A percentile compares a stretch with the other conserved stretches of the same genome.
These are phyloP conservation scores for Citrus mangshanensis DNA, from an alignment of 345 rosid genomes.

Conservation along the genomic window DNA sequence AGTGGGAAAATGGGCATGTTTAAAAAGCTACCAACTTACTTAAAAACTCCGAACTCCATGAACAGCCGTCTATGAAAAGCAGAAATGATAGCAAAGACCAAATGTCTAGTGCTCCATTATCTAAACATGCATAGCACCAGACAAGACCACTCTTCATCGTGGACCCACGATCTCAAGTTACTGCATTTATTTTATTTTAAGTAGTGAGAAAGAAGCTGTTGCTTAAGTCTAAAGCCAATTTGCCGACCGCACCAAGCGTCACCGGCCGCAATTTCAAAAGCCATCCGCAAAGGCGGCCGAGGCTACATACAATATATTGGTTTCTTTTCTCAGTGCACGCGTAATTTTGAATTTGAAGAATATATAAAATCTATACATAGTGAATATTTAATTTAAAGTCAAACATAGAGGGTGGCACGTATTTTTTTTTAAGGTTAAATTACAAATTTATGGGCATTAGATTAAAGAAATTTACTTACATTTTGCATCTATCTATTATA, in stretches of 20 bases:
- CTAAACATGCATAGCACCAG: background rate
- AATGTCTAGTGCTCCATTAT: background rate
- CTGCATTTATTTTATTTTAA: background rate
- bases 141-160: background rate
- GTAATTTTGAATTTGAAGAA: background rate
- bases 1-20: constrained; percentile 4
- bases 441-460: no score
- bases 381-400: no score
- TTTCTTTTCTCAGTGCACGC: background rate
- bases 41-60: background rate
- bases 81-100: background rate
- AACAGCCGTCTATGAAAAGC: background rate
- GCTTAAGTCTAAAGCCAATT: background rate
- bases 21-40: background rate
- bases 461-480: no score
- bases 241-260: background rate
- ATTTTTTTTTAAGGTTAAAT: no score
- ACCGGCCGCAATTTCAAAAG: background rate
- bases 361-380: no score
- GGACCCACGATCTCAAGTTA: background rate
- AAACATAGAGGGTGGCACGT: no score
- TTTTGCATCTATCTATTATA: no score
- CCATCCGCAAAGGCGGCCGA: background rate
- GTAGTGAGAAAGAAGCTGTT: background rate
- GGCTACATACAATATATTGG: background rate